Conservation (phyloP, 2,329 filamentous ascomycete genomes). For the Trichoderma citrinoviride region DNA sequence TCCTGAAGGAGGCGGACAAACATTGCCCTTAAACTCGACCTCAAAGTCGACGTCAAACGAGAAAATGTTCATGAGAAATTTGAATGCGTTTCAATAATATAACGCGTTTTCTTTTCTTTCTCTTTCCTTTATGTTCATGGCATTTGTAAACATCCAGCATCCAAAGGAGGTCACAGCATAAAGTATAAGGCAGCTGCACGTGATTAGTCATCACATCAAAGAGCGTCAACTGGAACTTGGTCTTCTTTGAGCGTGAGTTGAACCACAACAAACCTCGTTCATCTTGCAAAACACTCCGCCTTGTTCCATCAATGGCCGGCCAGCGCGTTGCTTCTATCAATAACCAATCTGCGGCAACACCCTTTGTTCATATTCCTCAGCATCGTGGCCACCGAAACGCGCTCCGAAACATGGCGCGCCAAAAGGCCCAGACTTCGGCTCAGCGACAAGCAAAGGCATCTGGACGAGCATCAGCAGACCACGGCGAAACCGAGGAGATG, state of each 20-base stretch:
- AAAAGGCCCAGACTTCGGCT: neutral
- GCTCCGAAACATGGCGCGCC: slow-evolving; percentile 11
- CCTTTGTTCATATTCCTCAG: neutral
- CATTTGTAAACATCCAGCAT: too few relatives aligned
- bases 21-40: neutral
- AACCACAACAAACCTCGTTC: neutral
- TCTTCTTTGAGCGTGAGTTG: neutral
- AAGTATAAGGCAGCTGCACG: neutral
- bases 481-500: slow-evolving; percentile 26
- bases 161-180: neutral
- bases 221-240: neutral
- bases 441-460: neutral
- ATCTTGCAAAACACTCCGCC: neutral
- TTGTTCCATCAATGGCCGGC: neutral
- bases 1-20: neutral
- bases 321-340: neutral
- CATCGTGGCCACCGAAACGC: neutral
- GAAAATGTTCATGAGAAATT: too few relatives aligned
- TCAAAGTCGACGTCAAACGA: too few relatives aligned
- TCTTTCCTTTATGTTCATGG: too few relatives aligned
- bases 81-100: too few relatives aligned
- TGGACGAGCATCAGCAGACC: neutral
- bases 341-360: neutral
- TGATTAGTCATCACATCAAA: neutral
- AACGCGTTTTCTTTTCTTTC: too few relatives aligned